Conservation (phyloP, 116 monocot species). For the Cymodocea nodosa region DNA sequence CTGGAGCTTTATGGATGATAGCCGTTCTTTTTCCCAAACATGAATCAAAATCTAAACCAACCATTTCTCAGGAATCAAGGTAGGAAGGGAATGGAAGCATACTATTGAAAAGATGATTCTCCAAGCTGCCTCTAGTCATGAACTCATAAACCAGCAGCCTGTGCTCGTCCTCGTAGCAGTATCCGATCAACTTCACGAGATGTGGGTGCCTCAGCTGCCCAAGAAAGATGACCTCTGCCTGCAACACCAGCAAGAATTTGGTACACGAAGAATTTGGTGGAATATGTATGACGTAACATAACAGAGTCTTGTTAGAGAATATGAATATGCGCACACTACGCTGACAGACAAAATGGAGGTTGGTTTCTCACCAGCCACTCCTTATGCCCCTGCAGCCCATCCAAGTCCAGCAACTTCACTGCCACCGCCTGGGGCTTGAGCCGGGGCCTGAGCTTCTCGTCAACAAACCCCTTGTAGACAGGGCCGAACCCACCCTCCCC, state of each 20-base stretch:
- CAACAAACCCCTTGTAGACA: conserved; percentile 49
- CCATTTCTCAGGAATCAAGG: too few species aligned
- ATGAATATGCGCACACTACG: too few species aligned
- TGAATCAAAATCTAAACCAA: too few species aligned
- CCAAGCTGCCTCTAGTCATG: conserved; percentile 49
- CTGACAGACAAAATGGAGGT: too few species aligned
- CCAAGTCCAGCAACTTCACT: conserved; percentile 45
- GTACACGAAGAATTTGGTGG: too few species aligned
- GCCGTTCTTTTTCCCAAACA: too few species aligned
- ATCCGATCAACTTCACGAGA: conserved; percentile 57
- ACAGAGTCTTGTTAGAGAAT: too few species aligned
- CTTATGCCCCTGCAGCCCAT: conserved; percentile 43
- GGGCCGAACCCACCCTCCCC: conserved; percentile 67
- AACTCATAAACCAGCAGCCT: conserved; percentile 56
- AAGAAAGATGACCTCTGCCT: conserved; percentile 57
- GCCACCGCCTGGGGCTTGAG: conserved; percentile 38
- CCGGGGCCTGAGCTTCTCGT: conserved; percentile 33
- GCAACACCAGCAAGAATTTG: neutral
- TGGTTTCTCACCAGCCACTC: conserved; percentile 46
- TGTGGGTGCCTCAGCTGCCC: conserved; percentile 45
- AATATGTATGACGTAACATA: neutral
- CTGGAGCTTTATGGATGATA: too few species aligned
- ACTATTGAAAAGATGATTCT: conserved; percentile 55
- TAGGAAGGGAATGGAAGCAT: too few species aligned
- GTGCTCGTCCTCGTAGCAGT: conserved; percentile 56